These are phyloP conservation scores for Modicella reniformis DNA, from an alignment of 371 early-diverging fungal genomes.

Conservation along the genomic window DNA sequence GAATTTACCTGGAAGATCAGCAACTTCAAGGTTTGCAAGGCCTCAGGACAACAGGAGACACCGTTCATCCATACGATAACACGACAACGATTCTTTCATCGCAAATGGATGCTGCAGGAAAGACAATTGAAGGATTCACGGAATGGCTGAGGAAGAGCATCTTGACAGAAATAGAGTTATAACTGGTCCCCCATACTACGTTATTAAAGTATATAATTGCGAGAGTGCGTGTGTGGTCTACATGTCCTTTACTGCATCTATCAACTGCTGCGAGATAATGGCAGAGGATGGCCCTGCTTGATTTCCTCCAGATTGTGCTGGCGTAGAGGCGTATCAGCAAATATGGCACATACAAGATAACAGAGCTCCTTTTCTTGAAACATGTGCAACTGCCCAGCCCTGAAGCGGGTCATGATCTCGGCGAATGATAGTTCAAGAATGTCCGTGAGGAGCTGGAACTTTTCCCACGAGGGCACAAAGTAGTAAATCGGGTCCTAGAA, in stretches of 20 bases:
- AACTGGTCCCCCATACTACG: no score
- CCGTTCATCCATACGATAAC: slow-evolving; percentile 25
- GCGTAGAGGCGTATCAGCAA: slow-evolving; percentile 77
- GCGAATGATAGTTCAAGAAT: slow-evolving; percentile 76
- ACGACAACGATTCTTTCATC: neutral
- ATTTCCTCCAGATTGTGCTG: slow-evolving; percentile 74
- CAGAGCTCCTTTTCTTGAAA: slow-evolving; percentile 69
- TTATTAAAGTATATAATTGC: no score
- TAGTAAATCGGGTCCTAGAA: slow-evolving; percentile 51
- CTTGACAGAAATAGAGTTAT: slow-evolving; percentile 17
- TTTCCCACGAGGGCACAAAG: slow-evolving; percentile 63
- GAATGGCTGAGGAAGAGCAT: slow-evolving; percentile 35
- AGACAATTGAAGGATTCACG: slow-evolving; percentile 27
- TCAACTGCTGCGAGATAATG: slow-evolving; percentile 8
- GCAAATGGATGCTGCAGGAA: neutral
- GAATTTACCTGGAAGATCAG: slow-evolving; percentile 37
- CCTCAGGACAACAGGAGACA: neutral
- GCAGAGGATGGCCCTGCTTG: slow-evolving; percentile 43
- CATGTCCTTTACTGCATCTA: no score
- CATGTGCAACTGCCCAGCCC: slow-evolving; percentile 63
- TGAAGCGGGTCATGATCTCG: slow-evolving; percentile 73
- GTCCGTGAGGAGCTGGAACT: slow-evolving; percentile 68
- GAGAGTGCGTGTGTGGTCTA: no score
- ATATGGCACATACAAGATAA: slow-evolving; percentile 70
- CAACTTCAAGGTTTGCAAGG: neutral